phyloP scores from a whole-genome alignment of 306 rosid species.

The Medicago lupulina region DNA sequence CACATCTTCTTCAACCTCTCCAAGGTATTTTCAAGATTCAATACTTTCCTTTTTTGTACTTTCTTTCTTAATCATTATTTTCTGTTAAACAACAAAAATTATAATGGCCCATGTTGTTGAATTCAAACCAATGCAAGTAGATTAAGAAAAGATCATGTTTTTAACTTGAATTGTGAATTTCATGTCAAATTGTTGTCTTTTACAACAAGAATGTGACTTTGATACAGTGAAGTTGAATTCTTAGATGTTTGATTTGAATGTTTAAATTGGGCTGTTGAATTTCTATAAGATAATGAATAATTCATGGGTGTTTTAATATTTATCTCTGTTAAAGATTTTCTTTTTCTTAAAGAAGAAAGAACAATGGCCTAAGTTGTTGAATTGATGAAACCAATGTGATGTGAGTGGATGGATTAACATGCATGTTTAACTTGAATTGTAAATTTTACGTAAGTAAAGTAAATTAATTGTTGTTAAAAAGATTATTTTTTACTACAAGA shows the following conservation, averaged over 20 bases:
- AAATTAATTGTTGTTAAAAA: neutral
- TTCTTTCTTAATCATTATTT: neutral
- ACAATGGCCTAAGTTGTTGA: neutral
- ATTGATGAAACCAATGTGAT: constrained; percentile 1
- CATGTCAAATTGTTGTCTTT: no score
- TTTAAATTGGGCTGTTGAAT: no score
- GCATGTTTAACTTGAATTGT: neutral
- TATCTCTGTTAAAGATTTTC: no score
- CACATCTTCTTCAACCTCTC: neutral
- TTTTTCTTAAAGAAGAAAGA: no score
- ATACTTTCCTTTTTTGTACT: neutral
- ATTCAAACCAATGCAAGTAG: neutral
- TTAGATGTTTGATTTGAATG: no score
- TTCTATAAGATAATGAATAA: no score
- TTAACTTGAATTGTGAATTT: no score
- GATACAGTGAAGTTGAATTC: no score
- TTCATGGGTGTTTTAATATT: no score
- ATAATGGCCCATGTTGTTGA: no score
- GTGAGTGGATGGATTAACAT: constrained; percentile 7
- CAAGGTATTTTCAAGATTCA: constrained; percentile 26
- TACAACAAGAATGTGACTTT: no score
- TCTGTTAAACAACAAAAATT: no score
- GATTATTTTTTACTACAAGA: neutral
- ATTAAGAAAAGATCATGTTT: neutral
- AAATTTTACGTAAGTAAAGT: neutral